A percentile compares a stretch with the other conserved stretches of the same genome.
phyloP scores from a whole-genome alignment of 164 flowering plant species.

The Liquidambar formosana region DNA sequence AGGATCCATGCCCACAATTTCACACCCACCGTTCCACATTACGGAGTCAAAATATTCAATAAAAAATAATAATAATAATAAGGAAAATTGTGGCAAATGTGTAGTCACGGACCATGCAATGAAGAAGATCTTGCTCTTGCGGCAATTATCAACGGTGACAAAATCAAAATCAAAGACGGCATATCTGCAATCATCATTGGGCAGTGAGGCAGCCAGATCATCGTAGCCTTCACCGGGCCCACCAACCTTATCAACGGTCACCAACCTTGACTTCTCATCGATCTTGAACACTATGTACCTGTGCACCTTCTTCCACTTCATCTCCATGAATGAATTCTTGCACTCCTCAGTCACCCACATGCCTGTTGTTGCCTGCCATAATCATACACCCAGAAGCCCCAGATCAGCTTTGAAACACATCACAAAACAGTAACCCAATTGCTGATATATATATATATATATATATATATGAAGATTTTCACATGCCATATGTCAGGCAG shows the following conservation, averaged over 20 bases:
- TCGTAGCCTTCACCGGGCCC: constrained; percentile 75
- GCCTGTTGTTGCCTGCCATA: constrained; percentile 75
- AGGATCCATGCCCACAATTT: too few species aligned
- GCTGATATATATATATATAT: too few species aligned
- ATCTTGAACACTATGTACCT: constrained; percentile 90
- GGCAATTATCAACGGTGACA: constrained; percentile 87
- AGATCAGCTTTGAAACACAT: neutral
- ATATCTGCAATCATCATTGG: constrained; percentile 88
- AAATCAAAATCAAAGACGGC: constrained; percentile 96
- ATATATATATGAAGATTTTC: too few species aligned
- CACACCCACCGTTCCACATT: too few species aligned
- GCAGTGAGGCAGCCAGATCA: constrained; percentile 81
- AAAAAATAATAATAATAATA: neutral
- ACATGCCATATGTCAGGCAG: too few species aligned
- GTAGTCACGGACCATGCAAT: constrained; percentile 69
- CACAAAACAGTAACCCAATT: neutral
- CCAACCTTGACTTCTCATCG: constrained; percentile 69
- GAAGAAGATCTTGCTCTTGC: constrained; percentile 98
- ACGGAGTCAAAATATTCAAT: too few species aligned
- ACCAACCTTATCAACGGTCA: constrained; percentile 92
- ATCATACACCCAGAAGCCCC: neutral
- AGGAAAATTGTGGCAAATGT: constrained; percentile 1
- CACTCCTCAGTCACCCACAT: constrained; percentile 90
- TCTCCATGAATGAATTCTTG: constrained; percentile 86
- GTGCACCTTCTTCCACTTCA: constrained; percentile 95